A percentile compares a stretch with the other conserved stretches of the same genome.
Evolutionary conservation across 768 basidiomycete genomes (phyloP).

Genomic region (Neoboletus brunneissimus): DNA sequence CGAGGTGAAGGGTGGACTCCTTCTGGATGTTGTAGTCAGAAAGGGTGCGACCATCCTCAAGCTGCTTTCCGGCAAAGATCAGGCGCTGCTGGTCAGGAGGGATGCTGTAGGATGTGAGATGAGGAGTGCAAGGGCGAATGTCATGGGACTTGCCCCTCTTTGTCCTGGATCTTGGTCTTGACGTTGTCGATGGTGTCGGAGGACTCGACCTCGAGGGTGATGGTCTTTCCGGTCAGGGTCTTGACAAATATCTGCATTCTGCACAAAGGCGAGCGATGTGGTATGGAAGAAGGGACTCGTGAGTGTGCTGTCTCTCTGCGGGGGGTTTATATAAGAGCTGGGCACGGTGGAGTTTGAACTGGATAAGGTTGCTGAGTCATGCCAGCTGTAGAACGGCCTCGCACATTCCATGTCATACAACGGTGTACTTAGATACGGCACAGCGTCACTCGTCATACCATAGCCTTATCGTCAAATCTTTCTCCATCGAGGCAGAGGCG

Average conservation of each 20-base stretch:
- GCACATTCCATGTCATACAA: constrained; percentile 3
- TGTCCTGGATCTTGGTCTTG: constrained; percentile 61
- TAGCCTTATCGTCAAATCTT: constrained; percentile 78
- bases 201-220: constrained; percentile 36
- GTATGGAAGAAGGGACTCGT: neutral
- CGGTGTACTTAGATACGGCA: neutral
- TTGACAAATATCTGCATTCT: constrained; percentile 74
- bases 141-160: constrained; percentile 45
- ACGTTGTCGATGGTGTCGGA: constrained; percentile 29
- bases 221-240: constrained; percentile 87
- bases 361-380: constrained; percentile 6
- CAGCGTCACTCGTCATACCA: constrained; percentile 59
- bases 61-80: constrained; percentile 96
- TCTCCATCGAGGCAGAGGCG: constrained; percentile 88
- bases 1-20: constrained; percentile 86
- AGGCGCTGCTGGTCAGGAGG: constrained; percentile 91
- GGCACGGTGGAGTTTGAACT: constrained; percentile 14
- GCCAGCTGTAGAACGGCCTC: neutral
- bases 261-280: neutral
- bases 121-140: rapidly evolving
- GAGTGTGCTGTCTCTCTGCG: constrained; percentile 2
- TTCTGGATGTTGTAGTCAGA: constrained; percentile 95
- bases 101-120: constrained; percentile 39
- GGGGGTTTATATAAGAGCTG: constrained; percentile 18
- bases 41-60: constrained; percentile 90